These are phyloP conservation scores for Thielaviopsis punctulata DNA, from an alignment of 2,329 filamentous ascomycete genomes.

Conservation along the genomic window DNA sequence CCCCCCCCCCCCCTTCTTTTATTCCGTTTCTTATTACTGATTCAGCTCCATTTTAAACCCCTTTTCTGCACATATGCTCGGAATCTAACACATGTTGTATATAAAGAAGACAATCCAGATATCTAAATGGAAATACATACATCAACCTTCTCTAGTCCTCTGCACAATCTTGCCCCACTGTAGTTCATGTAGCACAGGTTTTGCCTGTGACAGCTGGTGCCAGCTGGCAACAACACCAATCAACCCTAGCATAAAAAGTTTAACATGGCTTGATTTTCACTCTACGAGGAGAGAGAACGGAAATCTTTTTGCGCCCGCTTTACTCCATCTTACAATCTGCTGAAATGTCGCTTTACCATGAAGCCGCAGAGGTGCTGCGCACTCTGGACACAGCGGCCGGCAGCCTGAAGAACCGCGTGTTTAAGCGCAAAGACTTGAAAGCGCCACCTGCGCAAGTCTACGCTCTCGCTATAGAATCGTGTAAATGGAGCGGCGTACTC, in stretches of 20 bases:
- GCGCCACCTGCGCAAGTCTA: conserved; percentile 69
- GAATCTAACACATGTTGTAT: too few species aligned
- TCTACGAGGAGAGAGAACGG: too few species aligned
- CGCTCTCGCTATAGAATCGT: conserved; percentile 68
- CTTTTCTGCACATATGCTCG: not conserved
- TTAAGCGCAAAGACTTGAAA: conserved; percentile 55
- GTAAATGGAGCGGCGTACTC: conserved; percentile 77
- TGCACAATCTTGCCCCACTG: not conserved
- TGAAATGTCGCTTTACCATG: conserved; percentile 88
- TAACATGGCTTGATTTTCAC: too few species aligned
- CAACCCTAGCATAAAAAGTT: too few species aligned
- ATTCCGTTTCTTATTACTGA: not conserved
- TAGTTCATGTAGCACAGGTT: not conserved
- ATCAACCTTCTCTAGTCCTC: not conserved
- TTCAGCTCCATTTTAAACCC: not conserved
- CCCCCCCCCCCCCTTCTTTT: not conserved
- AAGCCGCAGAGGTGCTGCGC: conserved; percentile 61
- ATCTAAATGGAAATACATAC: not conserved
- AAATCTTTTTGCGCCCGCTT: too few species aligned
- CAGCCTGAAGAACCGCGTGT: conserved; percentile 75
- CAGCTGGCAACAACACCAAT: too few species aligned
- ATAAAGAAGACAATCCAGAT: too few species aligned
- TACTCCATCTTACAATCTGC: not conserved
- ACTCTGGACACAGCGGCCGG: conserved; percentile 44
- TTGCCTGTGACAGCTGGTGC: not conserved